Conservation (phyloP, 106 monocot genomes). For the Vanilla planifolia region DNA sequence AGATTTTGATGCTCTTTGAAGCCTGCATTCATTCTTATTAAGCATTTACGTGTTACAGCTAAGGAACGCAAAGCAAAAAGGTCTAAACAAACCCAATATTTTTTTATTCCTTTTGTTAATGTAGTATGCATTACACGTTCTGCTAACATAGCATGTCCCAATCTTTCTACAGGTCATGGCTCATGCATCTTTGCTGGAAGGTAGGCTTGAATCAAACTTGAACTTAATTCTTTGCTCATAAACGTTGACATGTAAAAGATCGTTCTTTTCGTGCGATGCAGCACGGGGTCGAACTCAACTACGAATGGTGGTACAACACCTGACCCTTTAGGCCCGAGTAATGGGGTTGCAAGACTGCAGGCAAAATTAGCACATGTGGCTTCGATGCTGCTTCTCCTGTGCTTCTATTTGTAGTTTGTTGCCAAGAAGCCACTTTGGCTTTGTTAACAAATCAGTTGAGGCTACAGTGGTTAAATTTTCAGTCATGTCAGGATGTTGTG, state of each 20-base stretch:
- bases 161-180: slow-evolving; percentile 48
- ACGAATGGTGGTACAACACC: not conserved
- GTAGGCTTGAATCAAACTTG: slow-evolving; percentile 18
- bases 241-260: not conserved
- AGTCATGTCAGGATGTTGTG: too few relatives aligned
- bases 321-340: not conserved
- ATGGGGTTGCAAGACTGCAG: not conserved
- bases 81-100: not conserved
- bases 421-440: not conserved
- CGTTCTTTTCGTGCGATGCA: not conserved
- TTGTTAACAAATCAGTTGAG: not conserved
- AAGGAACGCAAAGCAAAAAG: too few relatives aligned
- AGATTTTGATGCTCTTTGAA: not conserved
- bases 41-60: too few relatives aligned
- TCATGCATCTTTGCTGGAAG: slow-evolving; percentile 83
- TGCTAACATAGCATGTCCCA: not conserved
- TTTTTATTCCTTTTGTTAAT: not conserved
- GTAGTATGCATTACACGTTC: not conserved
- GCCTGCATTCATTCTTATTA: not conserved
- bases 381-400: not conserved
- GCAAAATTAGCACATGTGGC: not conserved
- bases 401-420: not conserved
- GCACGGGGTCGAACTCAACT: not conserved
- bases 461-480: too few relatives aligned
- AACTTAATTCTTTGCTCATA: not conserved